phyloP scores from a whole-genome alignment of 805 yeast species.

The Komagataella pseudopastoris region DNA sequence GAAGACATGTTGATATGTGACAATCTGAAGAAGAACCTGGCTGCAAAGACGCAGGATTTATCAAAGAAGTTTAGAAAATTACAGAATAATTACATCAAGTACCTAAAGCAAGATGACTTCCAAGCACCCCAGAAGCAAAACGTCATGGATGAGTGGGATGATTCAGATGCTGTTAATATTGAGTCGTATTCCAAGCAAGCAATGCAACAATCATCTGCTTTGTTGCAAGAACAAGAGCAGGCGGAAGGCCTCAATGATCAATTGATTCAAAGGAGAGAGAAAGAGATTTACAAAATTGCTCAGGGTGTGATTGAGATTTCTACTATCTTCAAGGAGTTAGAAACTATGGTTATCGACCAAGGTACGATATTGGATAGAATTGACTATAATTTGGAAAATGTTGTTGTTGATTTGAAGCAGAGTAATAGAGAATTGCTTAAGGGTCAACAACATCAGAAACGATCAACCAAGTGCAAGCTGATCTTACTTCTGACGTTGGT shows the following conservation, averaged over 20 bases:
- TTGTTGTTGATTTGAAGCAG: slow-evolving; percentile 60
- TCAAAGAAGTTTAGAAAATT: slow-evolving; percentile 72
- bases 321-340: slow-evolving; percentile 87
- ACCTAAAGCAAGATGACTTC: slow-evolving; percentile 68
- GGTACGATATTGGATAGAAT: slow-evolving; percentile 90
- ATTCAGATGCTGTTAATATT: slow-evolving; percentile 21
- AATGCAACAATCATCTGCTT: slow-evolving; percentile 29
- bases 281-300: slow-evolving; percentile 82
- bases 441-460: slow-evolving; percentile 73
- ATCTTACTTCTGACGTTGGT: slow-evolving; percentile 61
- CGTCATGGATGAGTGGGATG: slow-evolving; percentile 13
- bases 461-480: slow-evolving; percentile 83
- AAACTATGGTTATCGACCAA: slow-evolving; percentile 84
- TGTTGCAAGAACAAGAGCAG: slow-evolving; percentile 12
- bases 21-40: slow-evolving; percentile 76
- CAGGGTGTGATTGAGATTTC: slow-evolving; percentile 90
- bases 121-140: slow-evolving; percentile 11
- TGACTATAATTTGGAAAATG: slow-evolving; percentile 77
- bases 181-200: slow-evolving; percentile 42
- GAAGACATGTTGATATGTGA: slow-evolving; percentile 55
- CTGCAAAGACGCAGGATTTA: slow-evolving; percentile 67
- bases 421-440: slow-evolving; percentile 68
- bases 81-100: slow-evolving; percentile 82
- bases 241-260: slow-evolving; percentile 22
- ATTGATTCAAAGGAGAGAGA: slow-evolving; percentile 60